Evolutionary conservation across 2,329 filamentous ascomycete genomes (phyloP).

Genomic region (Zymoseptoria passerinii): DNA sequence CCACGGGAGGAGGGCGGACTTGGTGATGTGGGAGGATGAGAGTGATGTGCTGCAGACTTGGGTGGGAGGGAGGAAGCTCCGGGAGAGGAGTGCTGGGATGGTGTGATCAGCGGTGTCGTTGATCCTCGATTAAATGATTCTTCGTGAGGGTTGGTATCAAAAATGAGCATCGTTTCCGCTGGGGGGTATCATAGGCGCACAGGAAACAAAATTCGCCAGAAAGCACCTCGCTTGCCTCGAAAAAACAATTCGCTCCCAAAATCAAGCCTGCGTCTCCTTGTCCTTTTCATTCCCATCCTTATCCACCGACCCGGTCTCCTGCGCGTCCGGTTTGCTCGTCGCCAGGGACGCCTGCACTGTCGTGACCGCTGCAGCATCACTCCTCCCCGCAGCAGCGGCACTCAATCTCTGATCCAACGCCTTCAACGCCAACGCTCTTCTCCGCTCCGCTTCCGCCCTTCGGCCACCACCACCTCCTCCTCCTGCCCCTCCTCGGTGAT

Average conservation of each 20-base stretch:
- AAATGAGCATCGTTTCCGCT: neutral
- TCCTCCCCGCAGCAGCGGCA: conserved; percentile 52
- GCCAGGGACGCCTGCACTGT: conserved; percentile 13
- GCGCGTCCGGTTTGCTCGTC: neutral
- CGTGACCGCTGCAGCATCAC: conserved; percentile 10
- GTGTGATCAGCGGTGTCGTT: no score
- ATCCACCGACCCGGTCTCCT: neutral
- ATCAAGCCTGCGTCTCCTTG: neutral
- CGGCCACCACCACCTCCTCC: conserved; percentile 37
- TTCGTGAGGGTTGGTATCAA: neutral
- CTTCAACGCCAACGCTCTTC: conserved; percentile 80
- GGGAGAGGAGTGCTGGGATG: no score
- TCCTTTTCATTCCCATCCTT: neutral
- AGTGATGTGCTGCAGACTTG: conserved; percentile 44
- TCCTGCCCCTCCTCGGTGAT: conserved; percentile 35
- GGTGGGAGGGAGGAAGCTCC: conserved; percentile 40
- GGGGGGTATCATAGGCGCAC: neutral
- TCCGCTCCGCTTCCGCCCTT: conserved; percentile 79
- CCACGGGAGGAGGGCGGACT: conserved; percentile 44
- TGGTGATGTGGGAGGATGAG: conserved; percentile 39
- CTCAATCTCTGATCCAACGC: conserved; percentile 86
- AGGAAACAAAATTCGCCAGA: neutral
- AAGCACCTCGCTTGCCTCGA: neutral
- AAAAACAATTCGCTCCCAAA: neutral
- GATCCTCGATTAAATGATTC: no score